These are phyloP conservation scores for Cryptococcus sp. DNA, from an alignment of 1,284 basidiomycete species.

Conservation along the genomic window DNA sequence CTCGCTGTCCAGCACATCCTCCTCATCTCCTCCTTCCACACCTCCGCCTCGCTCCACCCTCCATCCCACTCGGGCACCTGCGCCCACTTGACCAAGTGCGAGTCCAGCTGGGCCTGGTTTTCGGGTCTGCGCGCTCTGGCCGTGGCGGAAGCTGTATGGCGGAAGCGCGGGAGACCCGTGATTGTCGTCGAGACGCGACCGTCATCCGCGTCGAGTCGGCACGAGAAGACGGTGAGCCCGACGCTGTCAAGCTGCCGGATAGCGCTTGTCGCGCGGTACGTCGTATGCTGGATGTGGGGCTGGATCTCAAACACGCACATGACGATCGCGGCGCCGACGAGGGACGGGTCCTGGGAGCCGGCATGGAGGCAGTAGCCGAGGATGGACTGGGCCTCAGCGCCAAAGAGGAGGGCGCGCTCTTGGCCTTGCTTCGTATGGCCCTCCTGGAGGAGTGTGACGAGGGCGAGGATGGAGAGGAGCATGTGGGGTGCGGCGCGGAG, in stretches of 20 bases:
- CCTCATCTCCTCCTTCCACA: constrained; percentile 28
- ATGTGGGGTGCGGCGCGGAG: constrained; percentile 24
- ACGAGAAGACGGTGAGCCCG: constrained; percentile 15
- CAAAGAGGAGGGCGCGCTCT: constrained; percentile 23
- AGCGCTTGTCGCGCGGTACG: constrained; percentile 18
- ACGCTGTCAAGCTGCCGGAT: constrained; percentile 24
- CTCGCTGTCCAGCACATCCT: constrained; percentile 32
- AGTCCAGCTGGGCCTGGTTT: background rate
- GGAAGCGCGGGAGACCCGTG: background rate
- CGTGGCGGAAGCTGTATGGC: background rate
- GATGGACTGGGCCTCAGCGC: constrained; percentile 26
- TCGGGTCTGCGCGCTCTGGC: background rate
- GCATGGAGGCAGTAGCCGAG: constrained; percentile 17
- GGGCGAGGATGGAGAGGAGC: constrained; percentile 25
- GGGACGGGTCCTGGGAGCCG: constrained; percentile 19
- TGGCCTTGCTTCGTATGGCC: constrained; percentile 15
- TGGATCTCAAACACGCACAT: constrained; percentile 33
- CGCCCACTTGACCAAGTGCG: constrained; percentile 10
- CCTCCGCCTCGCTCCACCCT: constrained; percentile 16
- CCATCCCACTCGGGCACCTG: constrained; percentile 17
- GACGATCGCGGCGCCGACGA: constrained; percentile 31
- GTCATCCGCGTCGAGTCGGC: constrained; percentile 14
- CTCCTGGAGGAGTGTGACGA: constrained; percentile 23
- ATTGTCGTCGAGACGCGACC: constrained; percentile 3
- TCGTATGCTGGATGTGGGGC: constrained; percentile 28